Evolutionary conservation across 768 basidiomycete genomes (phyloP).

Genomic region (Kwoniella bestiolae): DNA sequence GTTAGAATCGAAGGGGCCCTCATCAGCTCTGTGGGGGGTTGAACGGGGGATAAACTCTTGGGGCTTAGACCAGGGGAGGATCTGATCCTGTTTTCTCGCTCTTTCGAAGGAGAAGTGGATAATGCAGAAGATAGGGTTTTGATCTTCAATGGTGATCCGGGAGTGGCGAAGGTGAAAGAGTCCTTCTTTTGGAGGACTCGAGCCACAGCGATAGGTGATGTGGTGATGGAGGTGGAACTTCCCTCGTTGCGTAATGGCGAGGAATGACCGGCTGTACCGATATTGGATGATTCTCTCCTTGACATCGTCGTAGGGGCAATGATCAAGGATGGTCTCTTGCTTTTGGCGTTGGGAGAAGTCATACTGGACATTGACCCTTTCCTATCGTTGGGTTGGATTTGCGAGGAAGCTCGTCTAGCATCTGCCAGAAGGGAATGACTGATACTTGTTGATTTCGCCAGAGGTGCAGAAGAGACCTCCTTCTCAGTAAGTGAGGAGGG

Average conservation of each 20-base stretch:
- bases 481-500: background rate
- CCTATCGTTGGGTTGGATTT: background rate
- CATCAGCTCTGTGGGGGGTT: conserved; percentile 5
- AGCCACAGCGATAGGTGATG: background rate
- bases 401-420: conserved; percentile 13
- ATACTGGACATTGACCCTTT: background rate
- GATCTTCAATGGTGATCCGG: conserved; percentile 24
- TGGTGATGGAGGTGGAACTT: background rate
- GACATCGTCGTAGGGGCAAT: background rate
- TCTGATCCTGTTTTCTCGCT: background rate
- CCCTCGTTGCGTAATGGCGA: conserved; percentile 27
- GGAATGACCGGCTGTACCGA: conserved; percentile 6
- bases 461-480: background rate
- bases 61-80: conserved; percentile 21
- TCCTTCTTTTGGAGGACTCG: conserved; percentile 32
- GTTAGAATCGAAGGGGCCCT: conserved; percentile 18
- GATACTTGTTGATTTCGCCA: conserved; percentile 8
- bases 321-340: conserved; percentile 14
- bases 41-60: conserved; percentile 5
- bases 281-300: conserved; percentile 6
- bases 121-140: conserved; percentile 4
- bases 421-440: conserved; percentile 17
- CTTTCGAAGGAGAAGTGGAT: background rate
- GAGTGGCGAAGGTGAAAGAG: conserved; percentile 37
- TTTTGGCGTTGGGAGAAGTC: background rate